Conservation (phyloP, 1,284 basidiomycete species). For the Mycosarcoma maydis region DNA sequence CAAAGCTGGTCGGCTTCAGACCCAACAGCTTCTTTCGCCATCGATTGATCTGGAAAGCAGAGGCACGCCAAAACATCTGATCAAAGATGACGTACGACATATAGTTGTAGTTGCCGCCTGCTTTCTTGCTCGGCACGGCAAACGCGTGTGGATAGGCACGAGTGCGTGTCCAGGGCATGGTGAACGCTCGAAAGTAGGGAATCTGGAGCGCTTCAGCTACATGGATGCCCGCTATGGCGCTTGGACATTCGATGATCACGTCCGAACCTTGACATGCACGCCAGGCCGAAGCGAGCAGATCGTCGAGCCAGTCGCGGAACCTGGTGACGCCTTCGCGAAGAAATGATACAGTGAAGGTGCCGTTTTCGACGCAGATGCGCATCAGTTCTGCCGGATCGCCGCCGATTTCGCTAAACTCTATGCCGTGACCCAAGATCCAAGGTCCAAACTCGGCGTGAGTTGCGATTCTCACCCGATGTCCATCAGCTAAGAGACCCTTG, state of each 20-base stretch:
- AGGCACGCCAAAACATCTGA: constrained; percentile 95
- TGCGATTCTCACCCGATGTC: constrained; percentile 84
- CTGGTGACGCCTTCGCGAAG: constrained; percentile 87
- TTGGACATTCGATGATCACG: constrained; percentile 91
- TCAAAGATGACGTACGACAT: constrained; percentile 97
- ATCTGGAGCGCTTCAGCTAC: constrained; percentile 92
- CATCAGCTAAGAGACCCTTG: constrained; percentile 88
- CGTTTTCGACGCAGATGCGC: constrained; percentile 69
- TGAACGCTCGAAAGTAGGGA: constrained; percentile 90
- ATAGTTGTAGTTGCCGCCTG: constrained; percentile 96
- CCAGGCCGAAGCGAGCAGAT: constrained; percentile 91
- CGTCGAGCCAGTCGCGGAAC: constrained; percentile 97
- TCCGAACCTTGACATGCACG: constrained; percentile 93
- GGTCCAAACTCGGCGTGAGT: constrained; percentile 92
- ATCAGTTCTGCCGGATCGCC: constrained; percentile 94
- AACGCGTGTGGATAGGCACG: constrained; percentile 97
- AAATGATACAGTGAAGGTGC: constrained; percentile 94
- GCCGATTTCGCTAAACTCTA: constrained; percentile 90
- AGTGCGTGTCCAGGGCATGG: constrained; percentile 80
- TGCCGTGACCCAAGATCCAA: constrained; percentile 90
- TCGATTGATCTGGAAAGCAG: constrained; percentile 87
- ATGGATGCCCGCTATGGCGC: constrained; percentile 98
- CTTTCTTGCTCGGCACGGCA: constrained; percentile 86
- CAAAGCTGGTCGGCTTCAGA: constrained; percentile 82
- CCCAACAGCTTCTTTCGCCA: constrained; percentile 85